Conservation (phyloP, 768 basidiomycete species). For the Tulasnella sp. region DNA sequence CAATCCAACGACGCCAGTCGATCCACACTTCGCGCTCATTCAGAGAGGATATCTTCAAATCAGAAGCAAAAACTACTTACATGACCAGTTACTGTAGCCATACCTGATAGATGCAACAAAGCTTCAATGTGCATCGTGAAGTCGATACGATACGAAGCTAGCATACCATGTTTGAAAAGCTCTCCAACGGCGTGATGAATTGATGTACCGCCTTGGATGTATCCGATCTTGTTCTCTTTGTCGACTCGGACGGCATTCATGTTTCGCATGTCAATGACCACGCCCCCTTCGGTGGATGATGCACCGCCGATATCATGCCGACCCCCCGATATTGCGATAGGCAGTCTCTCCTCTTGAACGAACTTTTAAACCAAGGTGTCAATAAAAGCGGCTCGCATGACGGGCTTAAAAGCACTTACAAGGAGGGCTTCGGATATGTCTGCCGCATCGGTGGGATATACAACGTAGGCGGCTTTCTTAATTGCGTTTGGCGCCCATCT, state of each 20-base stretch:
- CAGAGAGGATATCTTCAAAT: background rate
- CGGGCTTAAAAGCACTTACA: too few species aligned
- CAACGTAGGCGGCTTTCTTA: background rate
- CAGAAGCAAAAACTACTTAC: background rate
- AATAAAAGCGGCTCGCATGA: too few species aligned
- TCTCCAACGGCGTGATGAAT: conserved; percentile 6
- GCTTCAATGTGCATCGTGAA: background rate
- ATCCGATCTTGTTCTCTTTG: background rate
- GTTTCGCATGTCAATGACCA: conserved; percentile 15
- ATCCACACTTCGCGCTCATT: background rate
- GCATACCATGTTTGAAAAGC: conserved; percentile 15
- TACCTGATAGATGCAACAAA: background rate
- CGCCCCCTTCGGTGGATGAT: conserved; percentile 13
- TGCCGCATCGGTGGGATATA: conserved; percentile 1
- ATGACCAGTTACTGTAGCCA: background rate
- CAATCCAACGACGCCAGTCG: background rate
- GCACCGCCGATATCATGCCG: conserved; percentile 10
- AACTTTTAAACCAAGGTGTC: background rate
- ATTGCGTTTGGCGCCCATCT: background rate
- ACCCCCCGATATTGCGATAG: conserved; percentile 11
- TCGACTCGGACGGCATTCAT: conserved; percentile 15
- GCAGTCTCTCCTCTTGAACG: background rate
- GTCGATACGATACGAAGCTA: background rate
- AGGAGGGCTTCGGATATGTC: background rate
- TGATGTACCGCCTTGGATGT: conserved; percentile 16